These are phyloP conservation scores for Furcasterigmium sp. DNA, from an alignment of 2,329 filamentous ascomycete genomes.

Conservation along the genomic window DNA sequence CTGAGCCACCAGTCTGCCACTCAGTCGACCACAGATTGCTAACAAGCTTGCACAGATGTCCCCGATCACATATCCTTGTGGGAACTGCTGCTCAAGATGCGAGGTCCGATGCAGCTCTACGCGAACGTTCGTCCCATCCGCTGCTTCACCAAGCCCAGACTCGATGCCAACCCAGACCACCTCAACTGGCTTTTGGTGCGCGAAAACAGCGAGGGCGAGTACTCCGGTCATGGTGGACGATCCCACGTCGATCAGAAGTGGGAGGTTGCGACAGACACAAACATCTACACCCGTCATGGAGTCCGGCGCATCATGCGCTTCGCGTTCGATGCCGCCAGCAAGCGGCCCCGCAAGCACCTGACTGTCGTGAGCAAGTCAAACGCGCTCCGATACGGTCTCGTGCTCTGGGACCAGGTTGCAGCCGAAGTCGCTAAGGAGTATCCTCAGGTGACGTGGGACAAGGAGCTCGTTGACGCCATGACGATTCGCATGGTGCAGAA, in stretches of 20 bases:
- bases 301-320: conserved; percentile 58
- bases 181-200: conserved; percentile 62
- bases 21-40: neutral
- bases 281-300: conserved; percentile 56
- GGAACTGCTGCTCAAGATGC: conserved; percentile 58
- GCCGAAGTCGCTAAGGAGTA: conserved; percentile 48
- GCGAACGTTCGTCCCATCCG: conserved; percentile 61
- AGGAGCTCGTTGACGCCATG: conserved; percentile 57
- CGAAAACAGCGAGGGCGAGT: conserved; percentile 63
- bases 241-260: conserved; percentile 51
- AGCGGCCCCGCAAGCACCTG: conserved; percentile 50
- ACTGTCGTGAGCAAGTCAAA: conserved; percentile 64
- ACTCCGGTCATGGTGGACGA: conserved; percentile 57
- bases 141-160: conserved; percentile 50
- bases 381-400: conserved; percentile 62
- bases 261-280: conserved; percentile 56
- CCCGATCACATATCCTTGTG: conserved; percentile 64
- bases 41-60: conserved; percentile 48
- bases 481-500: conserved; percentile 50
- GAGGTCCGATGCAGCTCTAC: conserved; percentile 60
- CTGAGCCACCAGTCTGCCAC: no score
- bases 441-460: conserved; percentile 53
- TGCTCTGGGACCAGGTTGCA: conserved; percentile 61
- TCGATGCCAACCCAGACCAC: conserved; percentile 44
- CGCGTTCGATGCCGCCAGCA: conserved; percentile 50